These are phyloP conservation scores for Hypoxylon trugodes DNA, from an alignment of 495 filamentous ascomycete genomes.

Conservation along the genomic window DNA sequence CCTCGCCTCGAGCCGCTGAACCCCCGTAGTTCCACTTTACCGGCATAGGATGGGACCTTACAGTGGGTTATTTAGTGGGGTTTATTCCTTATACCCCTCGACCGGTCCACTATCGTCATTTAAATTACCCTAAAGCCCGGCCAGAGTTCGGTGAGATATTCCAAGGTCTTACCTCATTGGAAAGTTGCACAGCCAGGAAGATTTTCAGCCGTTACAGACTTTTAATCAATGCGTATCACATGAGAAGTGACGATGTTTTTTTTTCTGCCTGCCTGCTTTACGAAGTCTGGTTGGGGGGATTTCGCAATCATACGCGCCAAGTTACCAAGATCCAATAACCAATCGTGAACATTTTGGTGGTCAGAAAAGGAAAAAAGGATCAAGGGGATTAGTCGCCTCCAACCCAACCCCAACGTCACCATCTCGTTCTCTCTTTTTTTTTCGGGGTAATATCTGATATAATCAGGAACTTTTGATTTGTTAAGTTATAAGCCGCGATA, in stretches of 20 bases:
- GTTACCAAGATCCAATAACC: constrained; percentile 5
- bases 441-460: too few species aligned
- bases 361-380: constrained; percentile 5
- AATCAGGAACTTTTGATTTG: too few species aligned
- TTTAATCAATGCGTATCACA: constrained; percentile 27
- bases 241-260: constrained; percentile 33
- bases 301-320: constrained; percentile 25
- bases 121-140: constrained; percentile 27
- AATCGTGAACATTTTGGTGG: constrained; percentile 2
- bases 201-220: constrained; percentile 25
- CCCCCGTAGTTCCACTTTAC: constrained; percentile 9
- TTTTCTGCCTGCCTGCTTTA: too few species aligned
- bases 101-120: constrained; percentile 27
- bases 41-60: constrained; percentile 17
- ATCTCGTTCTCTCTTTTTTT: too few species aligned
- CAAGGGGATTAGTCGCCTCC: too few species aligned
- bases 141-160: constrained; percentile 39
- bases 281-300: neutral
- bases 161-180: constrained; percentile 40
- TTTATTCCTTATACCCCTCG: constrained; percentile 37
- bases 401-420: too few species aligned
- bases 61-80: constrained; percentile 37
- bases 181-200: constrained; percentile 21
- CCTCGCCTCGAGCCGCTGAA: constrained; percentile 19
- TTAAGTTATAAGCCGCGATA: too few species aligned